These are phyloP conservation scores for Penicillium verhagenii DNA, from an alignment of 495 filamentous ascomycete species.

Conservation along the genomic window DNA sequence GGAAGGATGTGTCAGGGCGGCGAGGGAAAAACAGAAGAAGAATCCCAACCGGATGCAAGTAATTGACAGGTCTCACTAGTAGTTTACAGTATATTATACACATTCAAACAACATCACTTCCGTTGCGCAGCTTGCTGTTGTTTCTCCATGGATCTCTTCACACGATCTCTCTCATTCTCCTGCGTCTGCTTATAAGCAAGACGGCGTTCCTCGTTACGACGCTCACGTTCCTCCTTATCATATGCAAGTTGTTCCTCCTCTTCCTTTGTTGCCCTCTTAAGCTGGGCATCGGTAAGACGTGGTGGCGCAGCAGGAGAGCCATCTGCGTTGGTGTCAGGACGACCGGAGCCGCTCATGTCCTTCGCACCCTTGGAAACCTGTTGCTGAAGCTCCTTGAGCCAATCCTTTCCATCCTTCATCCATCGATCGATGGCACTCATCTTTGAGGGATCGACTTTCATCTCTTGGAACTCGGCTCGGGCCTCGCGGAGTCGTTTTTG, in stretches of 20 bases:
- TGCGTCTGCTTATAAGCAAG: slow-evolving; percentile 15
- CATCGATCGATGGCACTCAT: background rate
- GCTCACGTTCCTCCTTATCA: slow-evolving; percentile 12
- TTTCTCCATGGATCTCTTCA: slow-evolving; percentile 13
- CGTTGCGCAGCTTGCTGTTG: slow-evolving; percentile 7
- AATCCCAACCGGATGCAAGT: too few relatives aligned
- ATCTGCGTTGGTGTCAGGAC: slow-evolving; percentile 13
- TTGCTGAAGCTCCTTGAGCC: slow-evolving; percentile 1
- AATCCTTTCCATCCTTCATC: slow-evolving; percentile 7
- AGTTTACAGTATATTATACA: slow-evolving; percentile 34
- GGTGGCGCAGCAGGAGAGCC: slow-evolving; percentile 17
- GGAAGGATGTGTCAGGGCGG: too few relatives aligned
- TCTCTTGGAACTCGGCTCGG: background rate
- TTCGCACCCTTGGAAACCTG: slow-evolving; percentile 12
- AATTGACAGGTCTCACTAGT: too few relatives aligned
- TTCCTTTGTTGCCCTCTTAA: slow-evolving; percentile 16
- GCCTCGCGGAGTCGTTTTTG: background rate
- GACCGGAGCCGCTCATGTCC: slow-evolving; percentile 3
- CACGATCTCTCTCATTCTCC: slow-evolving; percentile 16
- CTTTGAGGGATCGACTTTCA: background rate
- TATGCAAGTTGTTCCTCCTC: slow-evolving; percentile 14
- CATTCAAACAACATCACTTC: slow-evolving; percentile 13
- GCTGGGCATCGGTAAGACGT: slow-evolving; percentile 19
- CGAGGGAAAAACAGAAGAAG: too few relatives aligned
- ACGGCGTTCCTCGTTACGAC: slow-evolving; percentile 24